Evolutionary conservation across 139 green algal species (phyloP).

Genomic region (Chlorella vulgaris): DNA sequence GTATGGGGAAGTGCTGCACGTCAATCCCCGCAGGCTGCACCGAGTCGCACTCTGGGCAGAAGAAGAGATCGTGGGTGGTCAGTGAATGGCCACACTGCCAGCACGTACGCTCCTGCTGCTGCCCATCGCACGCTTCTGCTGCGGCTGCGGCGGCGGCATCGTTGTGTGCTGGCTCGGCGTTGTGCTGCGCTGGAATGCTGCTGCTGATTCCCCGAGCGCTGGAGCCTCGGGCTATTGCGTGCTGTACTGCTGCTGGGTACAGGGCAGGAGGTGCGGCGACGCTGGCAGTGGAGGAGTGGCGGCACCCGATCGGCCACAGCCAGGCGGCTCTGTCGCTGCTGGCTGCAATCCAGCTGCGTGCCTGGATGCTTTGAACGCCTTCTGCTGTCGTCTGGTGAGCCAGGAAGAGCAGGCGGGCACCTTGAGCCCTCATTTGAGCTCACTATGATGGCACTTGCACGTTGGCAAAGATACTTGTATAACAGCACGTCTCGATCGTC

Average conservation of each 20-base stretch:
- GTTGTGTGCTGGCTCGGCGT: neutral
- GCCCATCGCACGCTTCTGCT: neutral
- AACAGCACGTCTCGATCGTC: too few species aligned
- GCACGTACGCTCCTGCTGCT: slow-evolving; percentile 28
- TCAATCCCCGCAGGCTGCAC: slow-evolving; percentile 15
- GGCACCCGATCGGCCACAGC: neutral
- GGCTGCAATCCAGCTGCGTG: neutral
- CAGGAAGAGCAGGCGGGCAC: neutral
- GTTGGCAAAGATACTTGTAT: too few species aligned
- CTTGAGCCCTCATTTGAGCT: neutral
- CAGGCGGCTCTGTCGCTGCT: neutral
- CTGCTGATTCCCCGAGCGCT: neutral
- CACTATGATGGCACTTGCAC: neutral
- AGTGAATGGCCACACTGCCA: slow-evolving; percentile 34
- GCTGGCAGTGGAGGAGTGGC: too few species aligned
- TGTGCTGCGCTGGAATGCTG: neutral
- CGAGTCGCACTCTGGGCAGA: slow-evolving; percentile 9
- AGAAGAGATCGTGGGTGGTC: neutral
- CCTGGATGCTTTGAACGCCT: neutral
- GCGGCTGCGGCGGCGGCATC: neutral
- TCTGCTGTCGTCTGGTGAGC: neutral
- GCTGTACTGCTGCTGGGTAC: too few species aligned
- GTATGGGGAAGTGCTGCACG: slow-evolving; percentile 33
- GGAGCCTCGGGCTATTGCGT: too few species aligned
- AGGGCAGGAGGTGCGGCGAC: too few species aligned